Base-by-base conservation (phyloP, 768 basidiomycete genomes). In the Cubamyces lactineus region DNA sequence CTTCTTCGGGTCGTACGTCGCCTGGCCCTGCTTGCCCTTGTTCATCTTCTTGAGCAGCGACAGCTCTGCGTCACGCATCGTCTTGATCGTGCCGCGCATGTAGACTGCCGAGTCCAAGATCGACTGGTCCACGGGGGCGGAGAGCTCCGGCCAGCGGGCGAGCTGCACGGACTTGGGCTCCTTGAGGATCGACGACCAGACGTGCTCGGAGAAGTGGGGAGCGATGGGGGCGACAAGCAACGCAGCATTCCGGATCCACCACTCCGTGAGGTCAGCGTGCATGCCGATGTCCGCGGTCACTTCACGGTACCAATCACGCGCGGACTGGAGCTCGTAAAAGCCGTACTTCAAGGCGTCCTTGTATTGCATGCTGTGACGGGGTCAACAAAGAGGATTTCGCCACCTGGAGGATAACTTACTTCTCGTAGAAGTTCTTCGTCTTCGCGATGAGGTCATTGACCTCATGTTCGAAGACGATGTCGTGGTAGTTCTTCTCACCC, bases 281-380 rank as follows among this genome's bases (percentile, higher is more conserved):
- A 98, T 97, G 28, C 94, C 93, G 51, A 88, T 78, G 63, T 94
- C 92, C 7, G 84, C 78, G 2, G 92, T 95, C 53, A 96, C 92
- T 72, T 95, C 91, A 59, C 95, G 92, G 74, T 98, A 98, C 89
- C 94, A 95, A 72, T 98, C 96, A 48, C 97, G 91, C 2, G 87
- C 82, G 52, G 85, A 89, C 74, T 98, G 94, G 66, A 96, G 84
- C 70, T 97, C 95, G 82, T 95, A 99, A 78, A 98, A 96, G 49
- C 96, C 96, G 66, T 83, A 89, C 75, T 98, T 96, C 63, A 98
- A 76, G 11, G 96, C 95, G 61, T 96, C 94, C 77, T 98, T 99
- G 86, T 91, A 99, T 73, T 91, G 86, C 62, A 89, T 94, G 21
- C 96, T 97, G 70, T 34, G n/a, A 13, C 43, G 43, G 51, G 43